A percentile compares a stretch with the other conserved stretches of the same genome.
Evolutionary conservation across 108 stramenopile genomes (phyloP).

Genomic region (Conticribra guillardii): DNA sequence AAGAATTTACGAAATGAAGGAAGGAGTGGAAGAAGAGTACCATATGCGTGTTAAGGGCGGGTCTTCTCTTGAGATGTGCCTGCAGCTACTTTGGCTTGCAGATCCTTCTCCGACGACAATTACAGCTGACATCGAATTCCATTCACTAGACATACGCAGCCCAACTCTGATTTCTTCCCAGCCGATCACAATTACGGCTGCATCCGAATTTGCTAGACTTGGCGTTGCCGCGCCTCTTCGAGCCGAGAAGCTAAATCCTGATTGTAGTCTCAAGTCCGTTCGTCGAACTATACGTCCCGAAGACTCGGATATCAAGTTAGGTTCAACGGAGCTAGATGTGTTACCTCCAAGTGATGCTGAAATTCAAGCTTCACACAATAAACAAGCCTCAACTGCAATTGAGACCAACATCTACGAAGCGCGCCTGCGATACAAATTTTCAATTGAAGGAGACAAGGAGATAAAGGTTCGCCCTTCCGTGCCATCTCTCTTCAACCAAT

Average conservation of each 20-base stretch:
- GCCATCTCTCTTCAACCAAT: conserved; percentile 39
- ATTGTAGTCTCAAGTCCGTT: conserved; percentile 30
- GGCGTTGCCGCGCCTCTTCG: conserved; percentile 42
- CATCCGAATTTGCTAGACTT: conserved; percentile 39
- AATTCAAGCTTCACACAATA: conserved; percentile 13
- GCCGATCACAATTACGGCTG: conserved; percentile 34
- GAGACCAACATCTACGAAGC: conserved; percentile 48
- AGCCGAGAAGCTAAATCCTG: conserved; percentile 41
- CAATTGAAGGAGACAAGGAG: conserved; percentile 32
- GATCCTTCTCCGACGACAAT: conserved; percentile 38
- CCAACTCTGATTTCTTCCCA: conserved; percentile 40
- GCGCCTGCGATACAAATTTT: conserved; percentile 35
- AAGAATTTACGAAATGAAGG: conserved; percentile 18
- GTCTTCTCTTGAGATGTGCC: conserved; percentile 48
- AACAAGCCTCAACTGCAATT: conserved; percentile 10
- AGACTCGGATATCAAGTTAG: conserved; percentile 20
- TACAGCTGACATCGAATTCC: conserved; percentile 38
- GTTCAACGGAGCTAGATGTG: conserved; percentile 26
- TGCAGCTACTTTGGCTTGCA: conserved; percentile 47
- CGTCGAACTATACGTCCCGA: conserved; percentile 42
- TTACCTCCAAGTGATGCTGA: conserved; percentile 52
- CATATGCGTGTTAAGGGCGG: conserved; percentile 39
- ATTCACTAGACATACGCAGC: conserved; percentile 27
- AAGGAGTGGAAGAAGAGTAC: conserved; percentile 33
- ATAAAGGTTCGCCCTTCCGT: conserved; percentile 35